Percentiles rank a stretch among this genome's conserved stretches.
Evolutionary conservation across 177 flowering plant genomes (phyloP).

Genomic region (Vitis hybrid): DNA sequence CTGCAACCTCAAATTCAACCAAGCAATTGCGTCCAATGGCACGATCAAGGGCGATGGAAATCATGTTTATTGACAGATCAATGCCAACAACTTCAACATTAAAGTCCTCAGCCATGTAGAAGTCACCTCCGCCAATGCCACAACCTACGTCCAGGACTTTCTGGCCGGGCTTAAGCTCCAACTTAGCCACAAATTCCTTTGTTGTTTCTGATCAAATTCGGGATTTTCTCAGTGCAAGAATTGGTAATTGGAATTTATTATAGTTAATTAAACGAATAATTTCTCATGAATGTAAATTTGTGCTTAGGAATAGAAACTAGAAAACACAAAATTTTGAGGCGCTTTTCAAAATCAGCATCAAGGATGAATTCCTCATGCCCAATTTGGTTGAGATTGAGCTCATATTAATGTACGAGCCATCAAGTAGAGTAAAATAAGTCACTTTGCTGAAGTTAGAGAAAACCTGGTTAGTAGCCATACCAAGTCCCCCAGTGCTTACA

Average conservation of each 20-base stretch:
- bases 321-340: too few relatives aligned
- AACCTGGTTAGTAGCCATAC: constrained; percentile 37
- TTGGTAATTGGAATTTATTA: too few relatives aligned
- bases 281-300: too few relatives aligned
- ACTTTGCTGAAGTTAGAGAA: background rate
- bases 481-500: constrained; percentile 97
- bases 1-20: constrained; percentile 92
- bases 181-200: constrained; percentile 81
- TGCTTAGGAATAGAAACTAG: too few relatives aligned
- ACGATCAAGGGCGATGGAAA: constrained; percentile 86
- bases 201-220: constrained; percentile 65
- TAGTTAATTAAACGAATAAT: too few relatives aligned
- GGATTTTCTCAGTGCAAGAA: too few relatives aligned
- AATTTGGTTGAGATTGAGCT: too few relatives aligned
- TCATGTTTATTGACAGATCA: constrained; percentile 94
- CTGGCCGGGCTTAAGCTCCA: constrained; percentile 88
- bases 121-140: constrained; percentile 99
- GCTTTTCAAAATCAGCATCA: too few relatives aligned
- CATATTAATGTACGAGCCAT: too few relatives aligned
- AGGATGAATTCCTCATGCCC: too few relatives aligned
- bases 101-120: constrained; percentile 91
- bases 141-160: constrained; percentile 98
- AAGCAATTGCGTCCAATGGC: constrained; percentile 88
- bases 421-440: background rate
- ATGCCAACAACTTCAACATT: constrained; percentile 89